Evolutionary conservation across 768 basidiomycete species (phyloP), one percentile per base, ranked within the genome.

Genomic region (Lyophyllum decastes): DNA sequence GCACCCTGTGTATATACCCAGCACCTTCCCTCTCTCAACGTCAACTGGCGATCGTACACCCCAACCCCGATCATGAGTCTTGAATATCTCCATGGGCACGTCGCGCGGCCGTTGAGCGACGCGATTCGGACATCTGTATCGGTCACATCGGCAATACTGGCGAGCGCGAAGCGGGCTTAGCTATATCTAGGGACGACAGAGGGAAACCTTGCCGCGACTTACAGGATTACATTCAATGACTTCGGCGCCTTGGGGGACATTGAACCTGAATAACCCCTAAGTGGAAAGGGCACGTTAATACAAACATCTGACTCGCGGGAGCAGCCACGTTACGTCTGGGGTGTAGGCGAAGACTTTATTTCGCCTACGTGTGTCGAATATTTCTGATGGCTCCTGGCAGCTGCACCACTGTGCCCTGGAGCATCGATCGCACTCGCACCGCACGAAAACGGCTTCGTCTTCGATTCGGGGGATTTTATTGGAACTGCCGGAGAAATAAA

Each of bases 1-100:
- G 33, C 63, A 88, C 89, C 89, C 89, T 53, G 87, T 82, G 63
- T 87, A 90, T 10, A 86, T 72, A 2, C 89, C 89, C 24, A 90
- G 58, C 2, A 90, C 83, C 59, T 84, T 86, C 4, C 88, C 88
- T 48, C 55, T 70, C 21, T 69, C 68, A 0, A 90, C 61, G 25
- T 72, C 63, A 0, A 65, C 61, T 6, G 76, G 61, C 0, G 83
- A 68, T n/a, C 86, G 76, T 2, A 80, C 87, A 7, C 89, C 88
- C 88, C 87, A 90, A 2, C 89, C 89, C 54, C 80, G 73, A 19
- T 72, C 65, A 4, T 53, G 35, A 0, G 88, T 90, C 60, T 86
- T 82, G 77, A 89, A 89, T n/a, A 90, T 69, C 60, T 89, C 82
- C 9, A 90, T 75, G 2, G 81, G 74, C 11, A 85, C 60, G 45